These are phyloP conservation scores for Metrosideros polymorpha DNA, from an alignment of 441 rosid species.

Conservation along the genomic window DNA sequence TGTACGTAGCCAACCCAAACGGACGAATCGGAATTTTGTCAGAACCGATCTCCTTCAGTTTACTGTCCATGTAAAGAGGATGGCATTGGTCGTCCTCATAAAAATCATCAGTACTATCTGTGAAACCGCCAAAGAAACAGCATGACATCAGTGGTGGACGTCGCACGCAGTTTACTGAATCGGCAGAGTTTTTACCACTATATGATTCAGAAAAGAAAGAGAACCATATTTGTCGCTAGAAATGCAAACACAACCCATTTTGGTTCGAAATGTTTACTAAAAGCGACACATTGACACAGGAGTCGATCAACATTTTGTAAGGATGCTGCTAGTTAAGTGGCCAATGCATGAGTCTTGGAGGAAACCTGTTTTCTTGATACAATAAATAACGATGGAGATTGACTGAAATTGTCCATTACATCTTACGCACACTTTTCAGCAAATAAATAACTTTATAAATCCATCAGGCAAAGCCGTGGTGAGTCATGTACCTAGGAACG, in stretches of 20 bases:
- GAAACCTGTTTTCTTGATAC: not conserved
- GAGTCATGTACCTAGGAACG: conserved; percentile 51
- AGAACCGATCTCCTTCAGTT: conserved; percentile 6
- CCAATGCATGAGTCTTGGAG: not conserved
- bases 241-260: not conserved
- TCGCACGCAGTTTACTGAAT: not conserved
- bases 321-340: not conserved
- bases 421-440: not conserved
- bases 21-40: conserved; percentile 39
- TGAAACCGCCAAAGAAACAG: not conserved
- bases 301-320: not conserved
- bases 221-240: not conserved
- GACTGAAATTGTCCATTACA: not conserved
- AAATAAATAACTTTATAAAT: not conserved
- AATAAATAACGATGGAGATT: not conserved
- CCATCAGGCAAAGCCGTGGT: not conserved
- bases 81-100: not conserved
- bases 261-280: not conserved
- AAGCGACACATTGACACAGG: not conserved
- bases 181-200: not conserved
- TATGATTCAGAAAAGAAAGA: not conserved
- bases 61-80: not conserved
- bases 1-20: conserved; percentile 57
- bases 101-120: not conserved
- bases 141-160: not conserved